Evolutionary conservation across 2,329 filamentous ascomycete genomes (phyloP), one percentile per base, ranked within the genome.

Genomic region (Trichoderma guizhouense): DNA sequence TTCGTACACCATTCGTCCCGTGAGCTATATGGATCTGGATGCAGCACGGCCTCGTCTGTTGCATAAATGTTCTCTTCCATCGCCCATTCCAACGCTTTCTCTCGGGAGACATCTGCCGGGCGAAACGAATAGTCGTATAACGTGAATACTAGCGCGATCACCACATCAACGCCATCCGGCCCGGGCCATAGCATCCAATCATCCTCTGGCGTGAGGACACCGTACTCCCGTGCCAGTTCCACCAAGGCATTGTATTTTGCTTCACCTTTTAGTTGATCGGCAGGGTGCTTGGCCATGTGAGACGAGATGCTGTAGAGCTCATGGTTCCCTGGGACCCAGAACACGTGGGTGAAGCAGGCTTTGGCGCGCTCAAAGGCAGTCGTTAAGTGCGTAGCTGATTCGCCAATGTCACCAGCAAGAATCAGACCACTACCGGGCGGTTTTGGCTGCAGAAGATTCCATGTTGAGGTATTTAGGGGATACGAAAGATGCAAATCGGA

Each of bases 51-150:
- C n/a, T 69, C 66, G 15, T 69, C 66, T 6, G 66, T 69, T 8
- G 66, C 66, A 57, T 57, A 69, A 26, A 69, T 47, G 7, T 69
- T 51, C 18, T 69, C 36, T 7, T 61, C 36, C 66, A 69, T 69
- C 36, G 66, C 66, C 66, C 66, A 69, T n/a, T 69, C 55, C 12
- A 69, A 24, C 9, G 66, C 66, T 28, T 34, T n/a, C 26, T 69
- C 66, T 14, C 66, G 36, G 14, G 66, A 51, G 1, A 69, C 15
- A 1, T 51, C 55, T 3, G 30, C 66, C 2, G 66, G 66, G 6
- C 66, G 66, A 32, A 69, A 69, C 21, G 66, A 69, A 69, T 69
- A 69, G 18, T 69, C 66, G 18, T 69, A 69, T 26, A 69, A 26
- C 21, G 66, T 69, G 18, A 69, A 69, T 7, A 69, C 21, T 5